Percentiles rank a stretch among this genome's conserved stretches.
Conservation (phyloP, 2,329 filamentous ascomycete species). For the Penicillium freii region DNA sequence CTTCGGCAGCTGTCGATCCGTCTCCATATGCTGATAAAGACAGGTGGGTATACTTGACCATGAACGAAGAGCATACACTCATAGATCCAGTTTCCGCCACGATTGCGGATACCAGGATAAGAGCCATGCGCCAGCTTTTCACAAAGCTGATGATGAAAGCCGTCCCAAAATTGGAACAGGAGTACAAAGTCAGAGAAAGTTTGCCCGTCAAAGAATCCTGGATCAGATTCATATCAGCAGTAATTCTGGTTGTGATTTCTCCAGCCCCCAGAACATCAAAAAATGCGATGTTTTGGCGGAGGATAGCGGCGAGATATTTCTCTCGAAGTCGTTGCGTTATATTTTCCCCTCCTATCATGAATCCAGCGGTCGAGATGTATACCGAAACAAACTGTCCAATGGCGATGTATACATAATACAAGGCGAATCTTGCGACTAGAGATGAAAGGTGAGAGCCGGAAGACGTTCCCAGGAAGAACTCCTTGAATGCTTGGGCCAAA, state of each 20-base stretch:
- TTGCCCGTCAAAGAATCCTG: not conserved
- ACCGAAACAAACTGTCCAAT: not conserved
- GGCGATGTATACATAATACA: not conserved
- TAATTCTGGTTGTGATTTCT: conserved; percentile 82
- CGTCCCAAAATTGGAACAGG: not conserved
- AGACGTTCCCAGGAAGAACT: not conserved
- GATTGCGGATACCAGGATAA: not conserved
- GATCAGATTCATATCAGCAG: conserved; percentile 61
- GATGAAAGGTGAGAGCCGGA: not conserved
- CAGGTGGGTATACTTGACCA: not conserved
- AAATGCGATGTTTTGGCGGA: conserved; percentile 78
- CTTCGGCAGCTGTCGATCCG: not conserved
- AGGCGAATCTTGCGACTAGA: not conserved
- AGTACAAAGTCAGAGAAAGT: not conserved
- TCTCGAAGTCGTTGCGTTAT: not conserved
- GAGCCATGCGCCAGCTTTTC: not conserved
- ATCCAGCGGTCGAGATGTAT: not conserved
- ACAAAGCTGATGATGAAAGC: not conserved
- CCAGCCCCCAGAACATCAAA: conserved; percentile 82
- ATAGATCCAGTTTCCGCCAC: not conserved
- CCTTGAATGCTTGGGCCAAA: not conserved
- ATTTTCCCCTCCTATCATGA: not conserved
- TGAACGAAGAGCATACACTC: not conserved
- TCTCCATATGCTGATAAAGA: not conserved
- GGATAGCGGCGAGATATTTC: conserved; percentile 67